These are phyloP conservation scores for Xylariaceae sp. DNA, from an alignment of 2,329 filamentous ascomycete species.

Conservation along the genomic window DNA sequence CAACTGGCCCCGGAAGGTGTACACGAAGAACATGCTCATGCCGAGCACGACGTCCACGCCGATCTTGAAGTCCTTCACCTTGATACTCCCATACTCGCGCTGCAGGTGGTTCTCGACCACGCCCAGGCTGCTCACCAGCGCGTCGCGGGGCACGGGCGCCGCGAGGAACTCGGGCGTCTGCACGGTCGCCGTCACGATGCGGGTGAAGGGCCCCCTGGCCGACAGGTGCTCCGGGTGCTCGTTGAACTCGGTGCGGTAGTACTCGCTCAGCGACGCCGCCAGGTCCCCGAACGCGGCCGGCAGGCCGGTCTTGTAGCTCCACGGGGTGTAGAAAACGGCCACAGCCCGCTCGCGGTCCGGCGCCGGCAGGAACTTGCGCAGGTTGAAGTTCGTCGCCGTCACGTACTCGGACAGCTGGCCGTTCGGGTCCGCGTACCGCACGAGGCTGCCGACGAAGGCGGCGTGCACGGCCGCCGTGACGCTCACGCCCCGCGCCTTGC, in stretches of 20 bases:
- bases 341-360: conserved; percentile 13
- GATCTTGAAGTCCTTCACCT: conserved; percentile 14
- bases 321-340: conserved; percentile 11
- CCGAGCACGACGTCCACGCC: conserved; percentile 19
- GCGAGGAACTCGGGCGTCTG: conserved; percentile 17
- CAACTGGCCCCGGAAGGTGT: conserved; percentile 17
- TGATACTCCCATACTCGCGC: conserved; percentile 14
- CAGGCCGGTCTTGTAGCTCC: conserved; percentile 9
- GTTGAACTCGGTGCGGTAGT: conserved; percentile 13
- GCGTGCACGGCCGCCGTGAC: conserved; percentile 10
- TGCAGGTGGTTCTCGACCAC: conserved; percentile 11
- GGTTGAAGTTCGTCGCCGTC: conserved; percentile 18
- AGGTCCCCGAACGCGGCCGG: conserved; percentile 11
- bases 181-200: conserved; percentile 9
- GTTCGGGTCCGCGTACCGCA: conserved; percentile 12
- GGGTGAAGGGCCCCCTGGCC: conserved; percentile 12
- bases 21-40: conserved; percentile 19
- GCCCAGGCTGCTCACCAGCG: conserved; percentile 19
- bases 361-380: conserved; percentile 17
- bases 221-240: conserved; percentile 11
- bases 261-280: conserved; percentile 8
- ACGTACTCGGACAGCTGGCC: conserved; percentile 15
- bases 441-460: conserved; percentile 13
- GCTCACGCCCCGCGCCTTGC: conserved; percentile 6
- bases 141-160: conserved; percentile 14